These are phyloP conservation scores for Cyanodermella asteris DNA, from an alignment of 2,329 filamentous ascomycete genomes.

Conservation along the genomic window DNA sequence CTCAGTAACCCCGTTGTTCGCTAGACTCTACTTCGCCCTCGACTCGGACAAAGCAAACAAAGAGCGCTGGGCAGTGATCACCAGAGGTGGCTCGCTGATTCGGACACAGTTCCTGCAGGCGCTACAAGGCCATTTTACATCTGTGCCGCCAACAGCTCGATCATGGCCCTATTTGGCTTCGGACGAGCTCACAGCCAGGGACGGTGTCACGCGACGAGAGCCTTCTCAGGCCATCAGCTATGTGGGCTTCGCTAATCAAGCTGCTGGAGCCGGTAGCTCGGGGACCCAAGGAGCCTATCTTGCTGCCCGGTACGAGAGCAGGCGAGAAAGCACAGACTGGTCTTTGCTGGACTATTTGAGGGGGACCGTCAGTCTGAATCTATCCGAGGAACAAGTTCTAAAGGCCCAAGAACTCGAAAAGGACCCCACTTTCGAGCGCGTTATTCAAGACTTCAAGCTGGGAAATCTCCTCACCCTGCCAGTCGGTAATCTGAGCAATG, in stretches of 20 bases:
- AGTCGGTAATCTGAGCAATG: constrained; percentile 78
- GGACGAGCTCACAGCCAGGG: constrained; percentile 31
- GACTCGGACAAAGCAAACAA: no score
- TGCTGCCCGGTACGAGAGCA: constrained; percentile 74
- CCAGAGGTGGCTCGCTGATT: constrained; percentile 10
- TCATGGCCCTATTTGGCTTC: constrained; percentile 58
- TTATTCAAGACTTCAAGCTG: constrained; percentile 50
- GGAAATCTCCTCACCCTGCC: constrained; percentile 52
- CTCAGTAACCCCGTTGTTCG: no score
- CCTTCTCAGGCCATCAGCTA: constrained; percentile 56
- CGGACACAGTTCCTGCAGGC: constrained; percentile 13
- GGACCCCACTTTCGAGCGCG: constrained; percentile 30
- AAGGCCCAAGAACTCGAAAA: constrained; percentile 30
- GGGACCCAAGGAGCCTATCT: constrained; percentile 56
- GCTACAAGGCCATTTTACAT: no score
- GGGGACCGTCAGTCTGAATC: constrained; percentile 67
- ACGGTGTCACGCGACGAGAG: constrained; percentile 28
- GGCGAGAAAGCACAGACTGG: constrained; percentile 71
- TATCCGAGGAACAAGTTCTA: constrained; percentile 33
- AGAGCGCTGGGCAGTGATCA: no score
- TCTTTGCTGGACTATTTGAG: constrained; percentile 59
- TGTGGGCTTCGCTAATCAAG: constrained; percentile 71
- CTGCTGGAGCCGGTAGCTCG: constrained; percentile 31
- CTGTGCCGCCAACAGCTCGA: constrained; percentile 53
- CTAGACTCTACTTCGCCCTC: no score